Percentiles rank a stretch among this genome's conserved stretches.
phyloP scores from a whole-genome alignment of 345 rosid species.

The Dipteronia sinensis region DNA sequence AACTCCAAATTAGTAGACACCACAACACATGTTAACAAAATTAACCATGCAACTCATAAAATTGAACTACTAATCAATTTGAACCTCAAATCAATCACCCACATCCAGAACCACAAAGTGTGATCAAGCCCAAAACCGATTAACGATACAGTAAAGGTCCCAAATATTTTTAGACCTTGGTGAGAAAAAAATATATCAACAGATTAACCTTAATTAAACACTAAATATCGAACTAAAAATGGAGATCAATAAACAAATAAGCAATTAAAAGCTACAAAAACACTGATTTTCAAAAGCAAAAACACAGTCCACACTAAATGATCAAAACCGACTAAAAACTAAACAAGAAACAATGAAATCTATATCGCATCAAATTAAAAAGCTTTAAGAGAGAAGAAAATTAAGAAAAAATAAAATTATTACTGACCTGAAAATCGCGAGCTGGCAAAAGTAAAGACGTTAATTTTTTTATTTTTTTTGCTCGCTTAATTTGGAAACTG shows the following conservation, averaged over 20 bases:
- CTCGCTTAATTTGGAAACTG: conserved; percentile 23
- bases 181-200: conserved; percentile 10
- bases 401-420: conserved; percentile 16
- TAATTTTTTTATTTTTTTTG: conserved; percentile 14
- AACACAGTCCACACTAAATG: conserved; percentile 24
- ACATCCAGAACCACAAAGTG: conserved; percentile 17
- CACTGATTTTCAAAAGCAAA: conserved; percentile 1
- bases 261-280: not conserved
- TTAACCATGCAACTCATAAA: not conserved
- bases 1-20: conserved; percentile 15
- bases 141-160: not conserved
- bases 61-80: conserved; percentile 18
- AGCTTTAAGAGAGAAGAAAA: not conserved
- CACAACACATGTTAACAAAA: conserved; percentile 1
- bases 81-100: conserved; percentile 19
- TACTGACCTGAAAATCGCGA: conserved; percentile 44
- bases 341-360: not conserved
- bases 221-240: conserved; percentile 11
- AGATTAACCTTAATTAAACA: conserved; percentile 18
- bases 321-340: conserved; percentile 17
- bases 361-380: not conserved
- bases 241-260: conserved; percentile 30
- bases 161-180: conserved; percentile 20
- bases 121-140: conserved; percentile 20
- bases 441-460: conserved; percentile 38